Percentiles rank a stretch among this genome's conserved stretches.
Conservation (phyloP, 2,329 filamentous ascomycete genomes). For the Stagonosporopsis cucurbitacearum region DNA sequence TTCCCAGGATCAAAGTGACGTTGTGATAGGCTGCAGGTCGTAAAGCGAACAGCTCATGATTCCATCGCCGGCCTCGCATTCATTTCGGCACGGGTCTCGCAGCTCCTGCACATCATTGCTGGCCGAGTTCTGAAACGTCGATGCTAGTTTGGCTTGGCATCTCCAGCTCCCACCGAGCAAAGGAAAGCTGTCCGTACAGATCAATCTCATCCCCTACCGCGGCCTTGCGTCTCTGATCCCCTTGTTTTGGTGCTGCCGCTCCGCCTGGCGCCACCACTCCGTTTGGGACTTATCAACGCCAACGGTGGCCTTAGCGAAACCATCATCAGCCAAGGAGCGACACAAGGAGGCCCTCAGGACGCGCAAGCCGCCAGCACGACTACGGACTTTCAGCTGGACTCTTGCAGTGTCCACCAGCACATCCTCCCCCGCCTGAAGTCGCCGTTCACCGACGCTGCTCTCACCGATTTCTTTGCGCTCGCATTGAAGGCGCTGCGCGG, state of each 20-base stretch:
- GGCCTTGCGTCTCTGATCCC: constrained; percentile 26
- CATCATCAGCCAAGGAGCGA: constrained; percentile 38
- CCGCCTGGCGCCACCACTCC: constrained; percentile 30
- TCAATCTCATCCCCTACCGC: constrained; percentile 15
- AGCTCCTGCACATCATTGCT: constrained; percentile 31
- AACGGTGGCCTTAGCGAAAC: constrained; percentile 47
- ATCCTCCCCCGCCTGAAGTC: constrained; percentile 9
- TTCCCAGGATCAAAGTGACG: background rate
- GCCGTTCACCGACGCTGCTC: constrained; percentile 26
- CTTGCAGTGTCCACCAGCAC: constrained; percentile 10
- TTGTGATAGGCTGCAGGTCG: background rate
- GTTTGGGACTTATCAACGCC: constrained; percentile 32
- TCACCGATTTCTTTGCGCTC: constrained; percentile 4
- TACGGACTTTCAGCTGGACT: constrained; percentile 16
- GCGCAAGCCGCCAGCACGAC: constrained; percentile 27
- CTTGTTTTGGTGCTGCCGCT: constrained; percentile 34
- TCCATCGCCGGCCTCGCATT: background rate
- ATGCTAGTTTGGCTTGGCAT: constrained; percentile 31
- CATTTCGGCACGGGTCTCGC: constrained; percentile 12
- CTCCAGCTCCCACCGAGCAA: constrained; percentile 12
- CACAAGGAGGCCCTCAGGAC: constrained; percentile 26
- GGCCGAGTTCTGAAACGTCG: constrained; percentile 34
- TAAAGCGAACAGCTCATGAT: background rate
- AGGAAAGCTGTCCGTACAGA: constrained; percentile 29
- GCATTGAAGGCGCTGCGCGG: constrained; percentile 21